Conservation (phyloP, 805 yeast genomes). For the Starmerella bacillaris region DNA sequence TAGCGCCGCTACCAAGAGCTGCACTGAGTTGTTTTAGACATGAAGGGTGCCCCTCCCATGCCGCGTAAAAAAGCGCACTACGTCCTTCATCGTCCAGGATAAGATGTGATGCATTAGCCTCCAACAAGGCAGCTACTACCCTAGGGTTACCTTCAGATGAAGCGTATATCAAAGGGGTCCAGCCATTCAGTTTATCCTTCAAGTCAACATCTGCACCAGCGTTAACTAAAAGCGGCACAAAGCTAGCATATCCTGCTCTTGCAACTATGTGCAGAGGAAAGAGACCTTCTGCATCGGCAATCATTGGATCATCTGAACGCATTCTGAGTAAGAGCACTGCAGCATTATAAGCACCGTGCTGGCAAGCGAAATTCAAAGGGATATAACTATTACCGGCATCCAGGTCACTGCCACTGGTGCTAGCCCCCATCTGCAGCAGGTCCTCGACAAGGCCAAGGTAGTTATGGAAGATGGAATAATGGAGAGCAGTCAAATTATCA, state of each 20-base stretch:
- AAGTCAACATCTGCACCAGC: slow-evolving; percentile 51
- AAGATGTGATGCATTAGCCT: slow-evolving; percentile 50
- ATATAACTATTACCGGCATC: slow-evolving; percentile 31
- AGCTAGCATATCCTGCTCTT: slow-evolving; percentile 53
- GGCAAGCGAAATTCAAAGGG: slow-evolving; percentile 69
- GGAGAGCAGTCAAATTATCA: slow-evolving; percentile 51
- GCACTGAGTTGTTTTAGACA: slow-evolving; percentile 53
- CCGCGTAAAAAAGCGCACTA: slow-evolving; percentile 72
- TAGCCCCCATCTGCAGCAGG: slow-evolving; percentile 32
- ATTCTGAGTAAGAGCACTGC: slow-evolving; percentile 42
- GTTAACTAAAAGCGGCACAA: slow-evolving; percentile 45
- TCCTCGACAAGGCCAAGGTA: slow-evolving; percentile 38
- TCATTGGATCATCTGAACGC: slow-evolving; percentile 24
- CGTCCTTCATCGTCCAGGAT: slow-evolving; percentile 62
- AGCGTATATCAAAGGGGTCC: slow-evolving; percentile 89
- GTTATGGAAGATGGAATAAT: slow-evolving; percentile 57
- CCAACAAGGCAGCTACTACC: slow-evolving; percentile 53
- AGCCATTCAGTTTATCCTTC: slow-evolving; percentile 67
- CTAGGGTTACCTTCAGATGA: slow-evolving; percentile 64
- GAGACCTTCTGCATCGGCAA: slow-evolving; percentile 68
- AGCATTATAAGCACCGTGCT: slow-evolving; percentile 56
- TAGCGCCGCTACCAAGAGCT: slow-evolving; percentile 10
- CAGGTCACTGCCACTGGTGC: slow-evolving; percentile 23
- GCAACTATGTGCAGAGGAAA: slow-evolving; percentile 79
- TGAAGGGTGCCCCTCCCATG: slow-evolving; percentile 83